phyloP scores from a whole-genome alignment of 2,329 filamentous ascomycete genomes.

The Teratosphaeria pseudoeucalypti region DNA sequence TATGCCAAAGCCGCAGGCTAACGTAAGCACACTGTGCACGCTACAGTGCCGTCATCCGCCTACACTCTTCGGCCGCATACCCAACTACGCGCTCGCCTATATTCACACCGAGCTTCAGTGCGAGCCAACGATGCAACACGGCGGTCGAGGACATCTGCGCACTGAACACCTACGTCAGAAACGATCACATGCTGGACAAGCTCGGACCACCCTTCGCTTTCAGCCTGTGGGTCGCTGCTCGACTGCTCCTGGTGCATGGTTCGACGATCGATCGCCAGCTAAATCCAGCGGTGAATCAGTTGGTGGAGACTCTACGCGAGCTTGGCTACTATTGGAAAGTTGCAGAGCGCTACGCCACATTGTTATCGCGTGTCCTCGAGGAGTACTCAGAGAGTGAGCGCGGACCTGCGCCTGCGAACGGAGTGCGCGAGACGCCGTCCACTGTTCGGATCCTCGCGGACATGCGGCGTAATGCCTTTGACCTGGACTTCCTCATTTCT shows the following conservation, averaged over 20 bases:
- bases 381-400: conserved; percentile 73
- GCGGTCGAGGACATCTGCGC: conserved; percentile 76
- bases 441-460: conserved; percentile 81
- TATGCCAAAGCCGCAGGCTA: conserved; percentile 5
- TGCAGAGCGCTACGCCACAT: conserved; percentile 66
- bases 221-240: conserved; percentile 82
- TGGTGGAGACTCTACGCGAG: conserved; percentile 69
- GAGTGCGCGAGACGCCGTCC: conserved; percentile 65
- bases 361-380: conserved; percentile 73
- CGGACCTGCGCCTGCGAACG: conserved; percentile 43
- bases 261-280: conserved; percentile 80
- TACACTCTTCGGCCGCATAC: conserved; percentile 88
- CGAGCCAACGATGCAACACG: conserved; percentile 69
- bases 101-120: conserved; percentile 80
- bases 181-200: conserved; percentile 63
- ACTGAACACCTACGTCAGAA: conserved; percentile 66
- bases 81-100: conserved; percentile 80
- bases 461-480: conserved; percentile 83
- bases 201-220: conserved; percentile 87
- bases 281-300: conserved; percentile 66
- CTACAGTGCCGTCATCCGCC: conserved; percentile 63
- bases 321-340: conserved; percentile 82
- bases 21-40: conserved; percentile 10
- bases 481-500: conserved; percentile 81
- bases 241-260: conserved; percentile 77